Conservation (phyloP, 1,139 yeast species). For the Candida sp. region DNA sequence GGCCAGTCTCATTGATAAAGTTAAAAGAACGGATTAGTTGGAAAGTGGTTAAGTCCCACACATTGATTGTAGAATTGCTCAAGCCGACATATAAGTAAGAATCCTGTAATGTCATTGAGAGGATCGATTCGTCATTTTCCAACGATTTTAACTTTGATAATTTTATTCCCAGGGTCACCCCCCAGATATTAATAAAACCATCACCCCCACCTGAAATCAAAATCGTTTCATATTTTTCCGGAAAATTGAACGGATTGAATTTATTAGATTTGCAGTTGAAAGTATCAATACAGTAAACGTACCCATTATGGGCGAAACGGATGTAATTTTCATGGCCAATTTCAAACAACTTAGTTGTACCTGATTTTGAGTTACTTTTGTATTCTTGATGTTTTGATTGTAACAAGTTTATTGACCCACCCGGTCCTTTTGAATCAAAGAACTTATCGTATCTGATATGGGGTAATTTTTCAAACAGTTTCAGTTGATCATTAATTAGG, state of each 20-base stretch:
- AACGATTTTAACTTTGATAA: constrained; percentile 34
- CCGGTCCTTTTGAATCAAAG: constrained; percentile 89
- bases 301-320: constrained; percentile 89
- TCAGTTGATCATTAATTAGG: constrained; percentile 3
- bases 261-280: constrained; percentile 13
- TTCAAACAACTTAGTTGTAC: constrained; percentile 49
- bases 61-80: constrained; percentile 65
- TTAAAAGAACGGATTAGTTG: constrained; percentile 64
- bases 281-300: constrained; percentile 67
- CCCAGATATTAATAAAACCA: constrained; percentile 81
- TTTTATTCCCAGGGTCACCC: constrained; percentile 12
- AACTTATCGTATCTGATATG: constrained; percentile 80
- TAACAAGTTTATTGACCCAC: constrained; percentile 48
- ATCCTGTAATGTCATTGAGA: constrained; percentile 61
- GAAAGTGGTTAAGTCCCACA: constrained; percentile 81
- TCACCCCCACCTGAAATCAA: constrained; percentile 79
- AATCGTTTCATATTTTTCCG: constrained; percentile 13
- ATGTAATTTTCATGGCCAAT: constrained; percentile 63
- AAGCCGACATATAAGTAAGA: constrained; percentile 79
- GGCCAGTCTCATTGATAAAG: constrained; percentile 30
- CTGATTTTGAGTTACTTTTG: constrained; percentile 7
- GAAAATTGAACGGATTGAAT: constrained; percentile 18
- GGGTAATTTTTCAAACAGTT: constrained; percentile 53
- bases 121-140: constrained; percentile 66
- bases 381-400: constrained; percentile 29